Percentiles rank a stretch among this genome's conserved stretches.
These are phyloP conservation scores for Rhododendron vialii DNA, from an alignment of 148 eudicot species.

Conservation along the genomic window DNA sequence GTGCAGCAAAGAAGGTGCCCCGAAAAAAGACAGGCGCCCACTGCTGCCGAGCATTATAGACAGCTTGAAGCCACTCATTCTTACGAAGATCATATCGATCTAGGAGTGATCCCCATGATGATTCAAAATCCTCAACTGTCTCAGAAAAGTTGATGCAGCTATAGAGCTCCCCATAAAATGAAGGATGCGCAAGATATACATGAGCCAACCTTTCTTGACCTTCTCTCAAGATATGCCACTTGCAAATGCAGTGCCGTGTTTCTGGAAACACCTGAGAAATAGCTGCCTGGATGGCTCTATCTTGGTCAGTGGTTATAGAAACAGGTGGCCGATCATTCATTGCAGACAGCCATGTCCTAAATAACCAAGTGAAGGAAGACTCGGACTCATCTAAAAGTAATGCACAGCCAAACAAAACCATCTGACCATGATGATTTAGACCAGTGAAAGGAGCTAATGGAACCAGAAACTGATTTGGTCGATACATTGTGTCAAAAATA, in stretches of 20 bases:
- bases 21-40: conserved; percentile 37
- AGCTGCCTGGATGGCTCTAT: conserved; percentile 29
- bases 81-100: conserved; percentile 22
- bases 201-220: conserved; percentile 34
- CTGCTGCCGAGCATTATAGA: conserved; percentile 31
- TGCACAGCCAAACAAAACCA: conserved; percentile 27
- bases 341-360: conserved; percentile 26
- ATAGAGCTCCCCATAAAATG: conserved; percentile 27
- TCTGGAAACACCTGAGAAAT: conserved; percentile 19
- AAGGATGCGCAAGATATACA: conserved; percentile 28
- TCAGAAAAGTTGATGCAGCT: conserved; percentile 34
- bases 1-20: conserved; percentile 28
- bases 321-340: conserved; percentile 21
- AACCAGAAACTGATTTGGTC: conserved; percentile 28
- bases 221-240: conserved; percentile 34
- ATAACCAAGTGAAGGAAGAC: conserved; percentile 27
- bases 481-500: conserved; percentile 28
- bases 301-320: conserved; percentile 30
- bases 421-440: conserved; percentile 27
- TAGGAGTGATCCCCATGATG: conserved; percentile 25
- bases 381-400: conserved; percentile 28
- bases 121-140: conserved; percentile 32
- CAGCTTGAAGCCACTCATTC: conserved; percentile 37
- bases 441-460: conserved; percentile 33
- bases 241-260: conserved; percentile 35